A percentile compares a stretch with the other conserved stretches of the same genome.
phyloP scores from a whole-genome alignment of 352 stramenopile genomes.

The Pseudoperonospora humuli region DNA sequence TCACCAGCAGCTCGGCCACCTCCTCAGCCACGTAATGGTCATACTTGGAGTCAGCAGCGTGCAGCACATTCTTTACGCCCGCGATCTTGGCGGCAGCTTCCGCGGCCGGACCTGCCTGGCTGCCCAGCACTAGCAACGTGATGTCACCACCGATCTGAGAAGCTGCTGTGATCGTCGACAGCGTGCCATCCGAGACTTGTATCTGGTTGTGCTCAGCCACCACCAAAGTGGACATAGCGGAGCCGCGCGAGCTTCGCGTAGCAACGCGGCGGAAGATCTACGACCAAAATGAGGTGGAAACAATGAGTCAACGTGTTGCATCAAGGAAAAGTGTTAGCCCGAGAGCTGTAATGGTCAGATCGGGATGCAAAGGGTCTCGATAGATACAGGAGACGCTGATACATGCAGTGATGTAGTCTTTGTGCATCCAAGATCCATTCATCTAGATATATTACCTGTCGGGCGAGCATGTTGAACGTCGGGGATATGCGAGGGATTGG shows the following conservation, averaged over 20 bases:
- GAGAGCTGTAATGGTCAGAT: neutral
- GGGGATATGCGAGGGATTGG: neutral
- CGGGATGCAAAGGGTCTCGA: neutral
- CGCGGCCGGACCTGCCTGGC: slow-evolving; percentile 47
- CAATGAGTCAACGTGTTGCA: neutral
- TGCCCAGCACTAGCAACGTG: slow-evolving; percentile 67
- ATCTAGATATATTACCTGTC: slow-evolving; percentile 18
- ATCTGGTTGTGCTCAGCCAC: slow-evolving; percentile 82
- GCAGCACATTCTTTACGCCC: slow-evolving; percentile 77
- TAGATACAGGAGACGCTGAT: slow-evolving; percentile 1
- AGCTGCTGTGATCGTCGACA: slow-evolving; percentile 84
- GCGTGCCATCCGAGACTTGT: slow-evolving; percentile 59
- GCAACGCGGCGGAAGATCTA: slow-evolving; percentile 48
- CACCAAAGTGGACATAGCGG: slow-evolving; percentile 73
- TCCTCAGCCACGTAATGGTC: slow-evolving; percentile 86
- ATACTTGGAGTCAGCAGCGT: slow-evolving; percentile 79
- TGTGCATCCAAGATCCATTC: neutral
- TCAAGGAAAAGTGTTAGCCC: neutral
- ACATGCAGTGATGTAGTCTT: neutral
- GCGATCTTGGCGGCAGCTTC: slow-evolving; percentile 66
- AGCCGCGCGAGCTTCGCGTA: slow-evolving; percentile 19
- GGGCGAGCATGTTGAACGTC: slow-evolving; percentile 23
- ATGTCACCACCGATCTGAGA: slow-evolving; percentile 76
- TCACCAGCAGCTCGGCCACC: slow-evolving; percentile 70
- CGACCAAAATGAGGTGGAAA: neutral